Base-by-base conservation (phyloP, 2,329 filamentous ascomycete species). In the Cephalotrichum gorgonifer region DNA sequence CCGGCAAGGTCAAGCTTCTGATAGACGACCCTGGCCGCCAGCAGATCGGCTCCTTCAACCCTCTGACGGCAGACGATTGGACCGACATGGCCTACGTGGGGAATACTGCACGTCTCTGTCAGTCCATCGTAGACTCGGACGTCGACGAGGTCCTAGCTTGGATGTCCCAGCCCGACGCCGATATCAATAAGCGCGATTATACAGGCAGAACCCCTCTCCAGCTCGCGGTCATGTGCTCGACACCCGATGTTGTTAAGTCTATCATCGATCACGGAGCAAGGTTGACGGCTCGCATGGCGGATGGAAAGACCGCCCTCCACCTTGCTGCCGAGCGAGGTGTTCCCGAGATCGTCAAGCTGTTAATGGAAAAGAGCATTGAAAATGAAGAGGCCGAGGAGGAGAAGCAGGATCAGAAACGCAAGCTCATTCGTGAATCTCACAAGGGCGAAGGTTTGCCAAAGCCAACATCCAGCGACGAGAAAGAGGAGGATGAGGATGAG, bases 21-120 rank as follows among this genome's bases (percentile, higher is more conserved):
- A 83, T 83, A 53, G 87, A 95, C 57, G 79, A 95, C 55, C 86
- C 88, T 2, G 88, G 88, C 17, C 75, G 88, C 49, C 88, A 93
- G 59, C 68, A 77, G 62, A 79, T 79, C 45, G 76, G 76, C 25
- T 79, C 75, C 9, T 94, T 94, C 67, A 85, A 93, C 56, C 88
- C 88, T 0, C 73, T 91, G 33, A 90, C 85, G 0, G 81, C 88
- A 39, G 75, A 87, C 46, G 87, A 93, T 59, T 94, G 88, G 86
- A 93, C 88, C 1, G 86, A 90, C 54, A 93, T 94, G 87, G 87
- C 88, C 0, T 95, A 94, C 55, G 75, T 94, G 31, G 86, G 87
- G 11, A 86, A 89, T 55, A 90, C 86, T 1, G 81, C 79, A 33
- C 73, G 77, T 15, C 72, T 95, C 2, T 94, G 86, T 58, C 84